Conservation (phyloP, 2,329 filamentous ascomycete species). For the Stachybotrys chartarum region DNA sequence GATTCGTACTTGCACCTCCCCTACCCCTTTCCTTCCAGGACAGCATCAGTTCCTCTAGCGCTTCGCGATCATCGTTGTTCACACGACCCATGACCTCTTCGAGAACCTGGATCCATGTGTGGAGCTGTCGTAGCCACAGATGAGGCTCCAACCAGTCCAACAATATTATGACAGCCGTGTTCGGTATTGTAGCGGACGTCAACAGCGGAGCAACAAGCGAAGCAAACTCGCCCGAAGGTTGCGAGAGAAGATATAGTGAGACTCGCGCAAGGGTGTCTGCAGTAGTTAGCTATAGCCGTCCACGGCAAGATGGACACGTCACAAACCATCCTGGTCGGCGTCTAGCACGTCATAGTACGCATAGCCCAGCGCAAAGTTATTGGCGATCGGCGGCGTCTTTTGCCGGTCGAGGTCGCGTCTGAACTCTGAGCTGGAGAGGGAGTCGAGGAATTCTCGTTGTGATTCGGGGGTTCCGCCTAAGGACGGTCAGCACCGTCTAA, state of each 20-base stretch:
- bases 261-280: slow-evolving; percentile 83
- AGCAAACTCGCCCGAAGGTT: slow-evolving; percentile 74
- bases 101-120: slow-evolving; percentile 83
- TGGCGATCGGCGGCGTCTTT: slow-evolving; percentile 73
- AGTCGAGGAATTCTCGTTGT: slow-evolving; percentile 76
- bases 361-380: slow-evolving; percentile 87
- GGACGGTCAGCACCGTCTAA: slow-evolving; percentile 18
- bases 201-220: slow-evolving; percentile 78
- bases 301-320: neutral
- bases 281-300: slow-evolving; percentile 3
- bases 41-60: slow-evolving; percentile 80
- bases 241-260: slow-evolving; percentile 82
- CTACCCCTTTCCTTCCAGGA: slow-evolving; percentile 72
- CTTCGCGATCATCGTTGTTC: slow-evolving; percentile 67
- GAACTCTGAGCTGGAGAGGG: slow-evolving; percentile 46
- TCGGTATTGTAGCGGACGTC: slow-evolving; percentile 73
- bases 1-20: slow-evolving; percentile 52
- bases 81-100: slow-evolving; percentile 68
- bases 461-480: slow-evolving; percentile 74
- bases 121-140: slow-evolving; percentile 81
- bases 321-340: slow-evolving; percentile 80
- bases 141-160: slow-evolving; percentile 94
- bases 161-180: slow-evolving; percentile 84
- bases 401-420: slow-evolving; percentile 47
- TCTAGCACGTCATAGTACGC: slow-evolving; percentile 94